Conservation (phyloP, 2,329 filamentous ascomycete species). For the Alternaria sp. region DNA sequence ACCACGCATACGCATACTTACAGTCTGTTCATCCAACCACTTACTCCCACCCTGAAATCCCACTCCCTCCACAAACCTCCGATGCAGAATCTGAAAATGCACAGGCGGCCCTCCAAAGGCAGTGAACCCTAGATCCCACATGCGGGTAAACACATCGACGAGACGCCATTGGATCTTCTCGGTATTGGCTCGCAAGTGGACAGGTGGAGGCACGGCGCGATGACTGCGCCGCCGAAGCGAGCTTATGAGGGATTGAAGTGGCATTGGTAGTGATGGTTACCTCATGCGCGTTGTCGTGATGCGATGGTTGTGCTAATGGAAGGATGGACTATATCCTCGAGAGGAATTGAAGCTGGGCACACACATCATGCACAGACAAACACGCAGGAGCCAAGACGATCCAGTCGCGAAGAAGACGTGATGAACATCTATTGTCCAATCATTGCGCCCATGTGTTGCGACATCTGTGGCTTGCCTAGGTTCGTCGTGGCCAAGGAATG, state of each 20-base stretch:
- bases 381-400: background rate
- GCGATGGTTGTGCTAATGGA: no score
- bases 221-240: slow-evolving; percentile 25
- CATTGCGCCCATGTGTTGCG: slow-evolving; percentile 6
- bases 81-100: slow-evolving; percentile 71
- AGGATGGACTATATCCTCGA: background rate
- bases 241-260: slow-evolving; percentile 28
- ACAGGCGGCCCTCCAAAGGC: slow-evolving; percentile 72
- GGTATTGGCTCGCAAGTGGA: slow-evolving; percentile 18
- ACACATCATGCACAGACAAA: background rate
- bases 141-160: slow-evolving; percentile 33
- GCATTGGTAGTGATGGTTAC: slow-evolving; percentile 7
- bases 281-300: background rate
- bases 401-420: background rate
- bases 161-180: slow-evolving; percentile 31
- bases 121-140: slow-evolving; percentile 69
- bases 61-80: slow-evolving; percentile 63
- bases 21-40: slow-evolving; percentile 74
- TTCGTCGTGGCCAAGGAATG: background rate
- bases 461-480: background rate
- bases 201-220: slow-evolving; percentile 6
- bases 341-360: background rate
- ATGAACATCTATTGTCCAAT: slow-evolving; percentile 3
- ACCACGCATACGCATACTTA: slow-evolving; percentile 39
- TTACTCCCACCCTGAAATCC: slow-evolving; percentile 56